Percentiles rank a stretch among this genome's conserved stretches.
These are phyloP conservation scores for Fistulifera solaris DNA, from an alignment of 108 stramenopile genomes.

Conservation along the genomic window DNA sequence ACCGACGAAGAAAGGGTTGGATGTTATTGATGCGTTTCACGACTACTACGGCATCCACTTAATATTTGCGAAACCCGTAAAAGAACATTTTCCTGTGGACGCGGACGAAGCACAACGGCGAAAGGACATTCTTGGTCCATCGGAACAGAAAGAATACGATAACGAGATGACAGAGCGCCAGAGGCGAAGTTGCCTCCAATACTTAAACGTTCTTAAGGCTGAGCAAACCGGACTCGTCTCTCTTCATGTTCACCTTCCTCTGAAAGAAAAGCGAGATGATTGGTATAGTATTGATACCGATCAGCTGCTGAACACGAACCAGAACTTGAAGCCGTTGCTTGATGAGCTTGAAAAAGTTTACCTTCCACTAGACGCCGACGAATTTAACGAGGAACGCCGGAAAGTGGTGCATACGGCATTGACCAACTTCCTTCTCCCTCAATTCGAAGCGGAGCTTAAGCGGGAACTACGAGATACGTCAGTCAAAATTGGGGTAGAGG, in stretches of 20 bases:
- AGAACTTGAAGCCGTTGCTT: slow-evolving; percentile 37
- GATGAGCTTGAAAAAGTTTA: slow-evolving; percentile 57
- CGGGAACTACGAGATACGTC: slow-evolving; percentile 66
- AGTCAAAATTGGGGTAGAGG: slow-evolving; percentile 50
- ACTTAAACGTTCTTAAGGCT: slow-evolving; percentile 73
- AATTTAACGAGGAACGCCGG: slow-evolving; percentile 70
- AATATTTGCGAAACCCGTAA: slow-evolving; percentile 62
- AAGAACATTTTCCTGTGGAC: slow-evolving; percentile 76
- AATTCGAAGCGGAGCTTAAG: slow-evolving; percentile 71
- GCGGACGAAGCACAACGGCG: slow-evolving; percentile 34
- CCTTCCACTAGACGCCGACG: slow-evolving; percentile 61
- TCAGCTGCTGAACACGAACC: slow-evolving; percentile 41
- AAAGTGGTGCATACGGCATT: slow-evolving; percentile 68
- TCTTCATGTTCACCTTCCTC: slow-evolving; percentile 63
- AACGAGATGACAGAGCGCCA: slow-evolving; percentile 49
- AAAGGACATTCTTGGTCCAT: slow-evolving; percentile 30
- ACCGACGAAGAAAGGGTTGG: slow-evolving; percentile 73
- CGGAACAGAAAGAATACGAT: slow-evolving; percentile 57
- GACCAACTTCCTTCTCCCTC: slow-evolving; percentile 68
- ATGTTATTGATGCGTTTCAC: slow-evolving; percentile 73
- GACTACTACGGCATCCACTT: slow-evolving; percentile 83
- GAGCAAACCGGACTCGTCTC: slow-evolving; percentile 59
- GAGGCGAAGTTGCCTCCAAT: slow-evolving; percentile 66
- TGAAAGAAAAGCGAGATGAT: slow-evolving; percentile 26
- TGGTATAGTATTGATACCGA: slow-evolving; percentile 51